Percentiles rank a stretch among this genome's conserved stretches.
Conservation (phyloP, 1,139 yeast species). For the Tardiomyces depauwii region DNA sequence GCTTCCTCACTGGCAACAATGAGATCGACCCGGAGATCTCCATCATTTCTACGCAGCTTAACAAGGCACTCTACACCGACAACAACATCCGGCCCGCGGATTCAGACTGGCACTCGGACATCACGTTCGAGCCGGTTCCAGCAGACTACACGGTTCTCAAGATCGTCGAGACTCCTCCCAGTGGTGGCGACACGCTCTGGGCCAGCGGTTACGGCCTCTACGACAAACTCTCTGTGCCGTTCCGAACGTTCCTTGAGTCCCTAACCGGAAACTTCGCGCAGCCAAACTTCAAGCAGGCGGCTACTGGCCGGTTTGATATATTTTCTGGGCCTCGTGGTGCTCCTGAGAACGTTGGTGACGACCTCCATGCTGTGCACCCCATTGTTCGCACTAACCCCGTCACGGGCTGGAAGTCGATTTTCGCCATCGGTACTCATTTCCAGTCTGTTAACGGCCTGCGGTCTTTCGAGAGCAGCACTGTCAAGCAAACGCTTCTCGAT, state of each 20-base stretch:
- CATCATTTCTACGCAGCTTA: conserved; percentile 16
- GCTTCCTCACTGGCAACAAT: conserved; percentile 12
- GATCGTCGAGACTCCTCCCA: conserved; percentile 31
- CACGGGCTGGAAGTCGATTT: conserved; percentile 37
- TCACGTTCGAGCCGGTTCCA: conserved; percentile 37
- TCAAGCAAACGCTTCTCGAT: conserved; percentile 31
- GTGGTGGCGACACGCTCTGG: conserved; percentile 40
- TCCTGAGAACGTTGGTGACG: conserved; percentile 23
- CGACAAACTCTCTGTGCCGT: conserved; percentile 34
- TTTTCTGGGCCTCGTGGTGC: conserved; percentile 27
- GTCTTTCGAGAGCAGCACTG: conserved; percentile 25
- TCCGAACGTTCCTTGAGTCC: conserved; percentile 32
- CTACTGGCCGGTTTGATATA: conserved; percentile 26
- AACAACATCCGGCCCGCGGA: conserved; percentile 7
- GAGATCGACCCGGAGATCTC: conserved; percentile 18
- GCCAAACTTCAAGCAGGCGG: conserved; percentile 24
- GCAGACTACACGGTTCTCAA: conserved; percentile 36
- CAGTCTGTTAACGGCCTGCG: conserved; percentile 31
- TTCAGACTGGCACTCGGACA: conserved; percentile 35
- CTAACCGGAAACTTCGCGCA: conserved; percentile 21
- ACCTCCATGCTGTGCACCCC: conserved; percentile 29
- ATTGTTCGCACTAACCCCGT: conserved; percentile 37
- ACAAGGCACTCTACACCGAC: conserved; percentile 12
- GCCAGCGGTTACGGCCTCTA: conserved; percentile 37
- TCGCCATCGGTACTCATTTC: conserved; percentile 32